phyloP scores from a whole-genome alignment of 495 filamentous ascomycete species.

The Amorphotheca resinae region DNA sequence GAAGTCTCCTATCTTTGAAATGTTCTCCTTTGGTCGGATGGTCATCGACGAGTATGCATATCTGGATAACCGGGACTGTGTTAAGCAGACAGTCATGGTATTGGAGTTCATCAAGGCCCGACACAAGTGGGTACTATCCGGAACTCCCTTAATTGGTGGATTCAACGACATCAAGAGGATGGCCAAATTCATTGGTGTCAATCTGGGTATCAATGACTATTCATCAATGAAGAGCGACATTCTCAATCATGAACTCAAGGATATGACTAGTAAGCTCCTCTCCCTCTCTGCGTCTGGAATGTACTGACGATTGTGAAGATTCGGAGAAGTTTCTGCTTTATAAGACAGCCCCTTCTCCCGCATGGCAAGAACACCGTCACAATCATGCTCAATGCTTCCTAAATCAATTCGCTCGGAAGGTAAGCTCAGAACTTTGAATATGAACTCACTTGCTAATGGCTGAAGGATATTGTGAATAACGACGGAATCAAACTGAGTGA shows the following conservation, averaged over 20 bases:
- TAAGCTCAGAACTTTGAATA: neutral
- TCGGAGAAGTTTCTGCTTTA: constrained; percentile 9
- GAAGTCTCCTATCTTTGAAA: constrained; percentile 35
- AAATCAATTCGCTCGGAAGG: constrained; percentile 34
- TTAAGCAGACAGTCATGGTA: neutral
- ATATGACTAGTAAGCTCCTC: constrained; percentile 26
- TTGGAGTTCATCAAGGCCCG: neutral
- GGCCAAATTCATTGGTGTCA: constrained; percentile 39
- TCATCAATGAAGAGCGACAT: constrained; percentile 20
- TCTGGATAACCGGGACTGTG: constrained; percentile 24
- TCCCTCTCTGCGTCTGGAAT: neutral
- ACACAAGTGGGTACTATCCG: constrained; percentile 49
- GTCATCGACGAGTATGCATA: constrained; percentile 59
- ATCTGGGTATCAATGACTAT: constrained; percentile 42
- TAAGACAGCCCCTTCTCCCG: constrained; percentile 28
- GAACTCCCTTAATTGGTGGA: constrained; percentile 46
- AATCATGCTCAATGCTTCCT: constrained; percentile 40
- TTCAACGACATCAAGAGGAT: constrained; percentile 52
- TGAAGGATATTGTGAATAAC: constrained; percentile 22
- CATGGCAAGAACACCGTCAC: constrained; percentile 40
- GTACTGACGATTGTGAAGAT: neutral
- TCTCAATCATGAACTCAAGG: constrained; percentile 21
- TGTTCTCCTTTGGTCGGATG: constrained; percentile 48
- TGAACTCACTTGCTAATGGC: neutral
- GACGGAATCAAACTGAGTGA: constrained; percentile 28